These are phyloP conservation scores for Rhizopogon sp. DNA, from an alignment of 768 basidiomycete species.

Conservation along the genomic window DNA sequence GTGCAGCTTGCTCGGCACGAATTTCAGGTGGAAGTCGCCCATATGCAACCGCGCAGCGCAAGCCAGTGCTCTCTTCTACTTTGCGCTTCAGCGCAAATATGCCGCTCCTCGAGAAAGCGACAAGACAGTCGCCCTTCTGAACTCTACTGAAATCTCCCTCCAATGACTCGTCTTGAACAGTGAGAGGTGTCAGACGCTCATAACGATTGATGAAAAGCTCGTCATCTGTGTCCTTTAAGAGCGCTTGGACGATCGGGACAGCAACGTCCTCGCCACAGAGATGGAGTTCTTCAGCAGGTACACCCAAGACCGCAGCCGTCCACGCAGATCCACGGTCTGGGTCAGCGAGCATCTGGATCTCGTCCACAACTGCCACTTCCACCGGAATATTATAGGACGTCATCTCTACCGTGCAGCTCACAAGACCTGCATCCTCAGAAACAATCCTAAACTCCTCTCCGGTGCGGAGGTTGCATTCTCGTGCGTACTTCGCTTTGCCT, in stretches of 20 bases:
- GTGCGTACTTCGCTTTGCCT: constrained; percentile 45
- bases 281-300: constrained; percentile 79
- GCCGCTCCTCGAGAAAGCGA: constrained; percentile 70
- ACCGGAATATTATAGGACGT: constrained; percentile 33
- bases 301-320: constrained; percentile 76
- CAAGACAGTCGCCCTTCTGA: constrained; percentile 83
- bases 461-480: constrained; percentile 82
- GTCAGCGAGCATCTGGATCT: constrained; percentile 95
- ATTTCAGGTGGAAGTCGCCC: constrained; percentile 90
- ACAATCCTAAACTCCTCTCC: constrained; percentile 87
- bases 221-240: constrained; percentile 79
- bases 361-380: constrained; percentile 92
- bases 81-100: constrained; percentile 76
- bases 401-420: constrained; percentile 97
- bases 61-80: constrained; percentile 66
- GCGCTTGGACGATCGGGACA: constrained; percentile 65
- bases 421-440: constrained; percentile 44
- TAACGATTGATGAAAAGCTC: constrained; percentile 78
- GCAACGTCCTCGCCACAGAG: constrained; percentile 95
- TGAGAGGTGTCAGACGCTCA: constrained; percentile 82
- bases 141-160: constrained; percentile 55
- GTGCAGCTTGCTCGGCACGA: constrained; percentile 83
- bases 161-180: constrained; percentile 60
- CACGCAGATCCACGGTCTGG: constrained; percentile 73
- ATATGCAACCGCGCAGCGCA: constrained; percentile 89